Evolutionary conservation across 2,329 filamentous ascomycete species (phyloP), one percentile per base, ranked within the genome.

Genomic region (Didymella lethalis): DNA sequence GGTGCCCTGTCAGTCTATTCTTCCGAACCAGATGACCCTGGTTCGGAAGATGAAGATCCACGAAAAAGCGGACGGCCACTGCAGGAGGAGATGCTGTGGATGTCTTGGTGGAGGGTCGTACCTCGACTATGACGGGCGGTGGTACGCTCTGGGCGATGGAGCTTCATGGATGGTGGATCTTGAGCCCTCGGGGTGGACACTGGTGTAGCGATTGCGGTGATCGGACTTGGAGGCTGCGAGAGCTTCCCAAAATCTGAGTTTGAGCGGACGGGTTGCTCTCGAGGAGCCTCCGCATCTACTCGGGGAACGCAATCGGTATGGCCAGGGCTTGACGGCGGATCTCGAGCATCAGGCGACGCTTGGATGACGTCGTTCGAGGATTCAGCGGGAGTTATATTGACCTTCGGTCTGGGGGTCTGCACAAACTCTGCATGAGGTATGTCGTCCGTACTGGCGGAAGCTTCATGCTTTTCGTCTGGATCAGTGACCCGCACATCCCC

Each of bases 401-500:
- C 16, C n/a, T 29, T 20, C 6, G 32, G 40, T 23, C 34, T 41
- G 12, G 28, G 40, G 1, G 26, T 43, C 7, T 47, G 20, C 41
- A 50, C 28, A 18, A 50, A 54, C 20, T 59, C 50, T 6, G 56
- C 56, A 36, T 59, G 56, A 1, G 50, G 56, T 43, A 59, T 40
- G n/a, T 23, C 31, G 16, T 51, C 54, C 11, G 18, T 47, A 16
- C 49, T 25, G 2, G 18, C 12, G 14, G 7, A 31, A 6, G 14
- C 23, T 18, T 11, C 38, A 16, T 57, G 55, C 36, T 61, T 59
- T n/a, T 45, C 62, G 46, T 70, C 67, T 1, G 69, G 52, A 32
- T 71, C 65, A 0, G 67, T 69, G 23, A 71, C 55, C 7, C 49
- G 45, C 0, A 61, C 61, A 26, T 66, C 60, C 6, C 65, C 69